Base-by-base conservation (phyloP, 768 basidiomycete genomes). In the Leccinum truebloodii region DNA sequence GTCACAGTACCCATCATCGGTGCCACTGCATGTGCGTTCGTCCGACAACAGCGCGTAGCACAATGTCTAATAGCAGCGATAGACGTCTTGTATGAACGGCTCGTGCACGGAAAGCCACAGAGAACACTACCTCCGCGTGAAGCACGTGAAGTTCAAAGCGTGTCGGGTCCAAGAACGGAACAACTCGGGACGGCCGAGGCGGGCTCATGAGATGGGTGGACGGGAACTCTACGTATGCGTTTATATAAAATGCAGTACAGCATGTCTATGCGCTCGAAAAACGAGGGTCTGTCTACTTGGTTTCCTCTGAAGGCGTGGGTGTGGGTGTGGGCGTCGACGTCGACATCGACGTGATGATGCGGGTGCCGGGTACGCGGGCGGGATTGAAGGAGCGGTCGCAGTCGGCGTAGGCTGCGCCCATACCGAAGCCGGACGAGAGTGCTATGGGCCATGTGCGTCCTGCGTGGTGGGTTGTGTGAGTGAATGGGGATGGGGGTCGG, bases 331-430 rank as follows among this genome's bases (percentile, higher is more conserved):
- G 37, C 37, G 16, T 39, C 16, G 37, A 16, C 3, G 39, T 39
- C 16, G 41, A 10, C 4, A 10, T 44, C 62, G 71, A 65, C 52
- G 81, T 79, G 66, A 94, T 75, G 70, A 94, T 82, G 63, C 90
- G 85, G 50, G 88, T 90, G 61, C 94, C 94, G 20, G 93, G 87
- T 73, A 94, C 84, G 68, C 93, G 84, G 52, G 94, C 89, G 20
- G 92, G 90, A 77, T 94, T 94, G 85, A 95, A 96, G 16, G 90
- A 88, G 54, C 93, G 86, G 78, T 96, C 92, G 76, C 94, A 95
- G 81, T 95, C 94, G 32, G 91, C 87, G 71, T 93, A 95, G 30
- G 94, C 92, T 55, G 86, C 86, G 48, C 94, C 94, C 44, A 87
- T 82, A 35, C 94, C 94, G 71, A 95, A 94, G 37, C 94, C 94